Evolutionary conservation across 208 protist genomes (phyloP).

Genomic region (Leptomonas seymouri): DNA sequence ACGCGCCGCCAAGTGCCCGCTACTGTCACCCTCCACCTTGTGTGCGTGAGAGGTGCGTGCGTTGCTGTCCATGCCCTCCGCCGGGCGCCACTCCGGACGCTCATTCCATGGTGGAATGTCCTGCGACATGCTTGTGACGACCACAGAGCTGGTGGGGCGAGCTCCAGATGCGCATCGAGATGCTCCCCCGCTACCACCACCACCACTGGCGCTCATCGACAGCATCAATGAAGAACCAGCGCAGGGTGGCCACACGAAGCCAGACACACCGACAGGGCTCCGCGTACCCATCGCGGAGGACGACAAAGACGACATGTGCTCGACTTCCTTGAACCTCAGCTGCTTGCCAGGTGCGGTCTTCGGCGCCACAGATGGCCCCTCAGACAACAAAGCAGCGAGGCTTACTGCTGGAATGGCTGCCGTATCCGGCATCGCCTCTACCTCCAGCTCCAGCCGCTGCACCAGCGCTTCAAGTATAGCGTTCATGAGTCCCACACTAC

Average conservation of each 20-base stretch:
- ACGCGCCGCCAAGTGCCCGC: no score
- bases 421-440: conserved; percentile 9
- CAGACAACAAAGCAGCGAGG: background rate
- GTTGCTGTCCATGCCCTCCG: background rate
- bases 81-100: background rate
- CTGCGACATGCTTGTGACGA: background rate
- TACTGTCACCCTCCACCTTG: no score
- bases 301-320: background rate
- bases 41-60: background rate
- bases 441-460: conserved; percentile 28
- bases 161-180: background rate
- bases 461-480: conserved; percentile 34
- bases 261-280: background rate
- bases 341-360: background rate
- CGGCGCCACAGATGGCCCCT: background rate
- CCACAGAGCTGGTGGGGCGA: conserved; percentile 15
- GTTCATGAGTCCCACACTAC: conserved; percentile 44
- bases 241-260: conserved; percentile 13
- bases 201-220: background rate
- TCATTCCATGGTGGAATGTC: background rate
- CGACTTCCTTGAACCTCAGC: background rate
- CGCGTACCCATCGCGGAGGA: background rate
- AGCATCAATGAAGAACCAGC: background rate
- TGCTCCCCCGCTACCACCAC: background rate
- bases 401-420: no score